These are phyloP conservation scores for Phalaenopsis aphrodite DNA, from an alignment of 106 monocot genomes.

Conservation along the genomic window DNA sequence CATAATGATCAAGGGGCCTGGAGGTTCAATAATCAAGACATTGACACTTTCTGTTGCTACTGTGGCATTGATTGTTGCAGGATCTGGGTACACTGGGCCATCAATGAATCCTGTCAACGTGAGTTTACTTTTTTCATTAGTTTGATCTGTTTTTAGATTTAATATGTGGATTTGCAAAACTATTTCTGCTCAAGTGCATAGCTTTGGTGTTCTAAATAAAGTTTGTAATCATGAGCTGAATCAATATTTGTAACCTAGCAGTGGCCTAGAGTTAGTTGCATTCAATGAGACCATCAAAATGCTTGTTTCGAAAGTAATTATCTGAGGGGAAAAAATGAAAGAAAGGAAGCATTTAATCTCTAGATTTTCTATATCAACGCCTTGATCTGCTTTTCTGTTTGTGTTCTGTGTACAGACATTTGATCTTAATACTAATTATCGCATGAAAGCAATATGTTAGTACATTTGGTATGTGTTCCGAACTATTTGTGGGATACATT, in stretches of 20 bases:
- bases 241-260: background rate
- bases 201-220: background rate
- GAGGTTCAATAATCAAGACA: slow-evolving; percentile 21
- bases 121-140: slow-evolving; percentile 6
- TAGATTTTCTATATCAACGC: too few species aligned
- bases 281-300: too few species aligned
- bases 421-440: too few species aligned
- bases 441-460: too few species aligned
- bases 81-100: slow-evolving; percentile 43
- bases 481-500: too few species aligned
- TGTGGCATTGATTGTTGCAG: slow-evolving; percentile 27
- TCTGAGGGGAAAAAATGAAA: too few species aligned
- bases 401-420: too few species aligned
- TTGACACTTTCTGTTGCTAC: slow-evolving; percentile 28
- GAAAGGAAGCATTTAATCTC: too few species aligned
- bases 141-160: background rate
- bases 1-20: slow-evolving; percentile 35
- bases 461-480: too few species aligned
- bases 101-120: slow-evolving; percentile 62
- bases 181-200: background rate
- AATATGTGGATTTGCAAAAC: background rate
- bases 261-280: background rate
- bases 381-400: too few species aligned
- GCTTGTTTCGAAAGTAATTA: too few species aligned
- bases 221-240: background rate